Base-by-base conservation (phyloP, 1,139 yeast species). In the Sugiyamaella sp. region DNA sequence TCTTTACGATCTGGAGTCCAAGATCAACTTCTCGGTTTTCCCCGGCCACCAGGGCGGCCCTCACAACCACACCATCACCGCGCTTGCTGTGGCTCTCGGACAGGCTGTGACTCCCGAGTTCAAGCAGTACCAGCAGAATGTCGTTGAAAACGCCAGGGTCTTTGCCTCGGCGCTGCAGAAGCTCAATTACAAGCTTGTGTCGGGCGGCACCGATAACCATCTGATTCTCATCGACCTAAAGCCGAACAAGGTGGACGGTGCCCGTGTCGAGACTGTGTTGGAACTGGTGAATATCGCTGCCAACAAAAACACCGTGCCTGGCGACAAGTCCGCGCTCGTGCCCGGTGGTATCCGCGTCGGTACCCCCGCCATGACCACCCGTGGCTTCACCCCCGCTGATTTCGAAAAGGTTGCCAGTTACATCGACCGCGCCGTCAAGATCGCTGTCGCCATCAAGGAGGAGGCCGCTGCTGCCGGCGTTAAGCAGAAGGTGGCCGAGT, bases 11-110 rank as follows among this genome's bases (percentile, higher is more conserved):
- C 82, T 93, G 73, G 99, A 93, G 78, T 85, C 85, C 73, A 89
- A 89, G 74, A 91, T 93, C 76, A 93, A 93, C 82, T 93, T 93
- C 74, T 90, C 97, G 8, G 98, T 93, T 60, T 93, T 93, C 91
- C 99, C 99, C 66, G 98, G 97, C 66, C 98, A 93, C 76, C 99
- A 93, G 79, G 99, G 99, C 80, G 99, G 99, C 72, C 99, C 99
- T 63, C 98, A 93, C 76, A 93, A 93, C 79, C 98, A 93, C 78
- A 93, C 98, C 65, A 93, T 93, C 71, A 86, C 97, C 60, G 99
- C 98, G 46, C 80, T 93, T 69, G 97, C 98, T 44, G 91, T 95
- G 60, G 99, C 99, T 58, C 81, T 93, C 70, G 89, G 89, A 73
- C 99, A 93, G 77, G 96, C 97, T 57, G 82, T 85, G 57, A 82